A percentile compares a stretch with the other conserved stretches of the same genome.
phyloP scores from a whole-genome alignment of 2,329 filamentous ascomycete genomes.

The Fusarium dimerum region DNA sequence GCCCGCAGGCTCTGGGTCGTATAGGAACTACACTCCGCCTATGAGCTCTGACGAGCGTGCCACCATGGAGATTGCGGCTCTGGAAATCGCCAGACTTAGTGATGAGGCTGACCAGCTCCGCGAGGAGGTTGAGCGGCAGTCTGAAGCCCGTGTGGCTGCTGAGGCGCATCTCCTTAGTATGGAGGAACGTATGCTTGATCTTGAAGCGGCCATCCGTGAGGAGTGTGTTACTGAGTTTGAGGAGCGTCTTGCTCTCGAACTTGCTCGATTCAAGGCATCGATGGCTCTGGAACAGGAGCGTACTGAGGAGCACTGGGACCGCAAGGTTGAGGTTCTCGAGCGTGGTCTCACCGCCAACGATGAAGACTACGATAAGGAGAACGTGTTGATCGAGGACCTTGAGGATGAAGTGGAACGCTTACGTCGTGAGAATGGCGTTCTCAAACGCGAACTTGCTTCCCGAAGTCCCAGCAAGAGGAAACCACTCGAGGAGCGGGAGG shows the following conservation, averaged over 20 bases:
- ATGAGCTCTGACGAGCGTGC: slow-evolving; percentile 55
- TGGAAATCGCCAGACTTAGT: slow-evolving; percentile 76
- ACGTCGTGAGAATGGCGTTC: slow-evolving; percentile 61
- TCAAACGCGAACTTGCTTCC: slow-evolving; percentile 65
- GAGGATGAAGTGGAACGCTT: slow-evolving; percentile 72
- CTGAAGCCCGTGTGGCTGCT: slow-evolving; percentile 66
- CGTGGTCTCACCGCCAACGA: slow-evolving; percentile 47
- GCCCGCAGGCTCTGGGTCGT: slow-evolving; percentile 37
- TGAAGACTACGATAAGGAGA: slow-evolving; percentile 60
- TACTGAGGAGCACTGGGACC: slow-evolving; percentile 82
- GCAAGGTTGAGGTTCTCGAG: slow-evolving; percentile 72
- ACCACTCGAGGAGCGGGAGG: slow-evolving; percentile 57
- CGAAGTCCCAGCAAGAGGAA: slow-evolving; percentile 64
- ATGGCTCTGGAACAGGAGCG: slow-evolving; percentile 78
- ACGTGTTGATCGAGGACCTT: slow-evolving; percentile 62
- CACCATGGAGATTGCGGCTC: slow-evolving; percentile 79
- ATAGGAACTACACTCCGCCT: slow-evolving; percentile 43
- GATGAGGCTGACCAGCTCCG: slow-evolving; percentile 74
- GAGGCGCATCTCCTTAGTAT: slow-evolving; percentile 73
- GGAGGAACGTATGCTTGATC: slow-evolving; percentile 62
- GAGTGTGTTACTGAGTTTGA: slow-evolving; percentile 91
- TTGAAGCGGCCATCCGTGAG: slow-evolving; percentile 85
- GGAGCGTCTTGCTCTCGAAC: slow-evolving; percentile 69
- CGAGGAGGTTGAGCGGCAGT: slow-evolving; percentile 69
- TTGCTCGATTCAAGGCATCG: slow-evolving; percentile 77